Base-by-base conservation (phyloP, 139 green algal genomes). In the Astrephomene gubernaculifera region DNA sequence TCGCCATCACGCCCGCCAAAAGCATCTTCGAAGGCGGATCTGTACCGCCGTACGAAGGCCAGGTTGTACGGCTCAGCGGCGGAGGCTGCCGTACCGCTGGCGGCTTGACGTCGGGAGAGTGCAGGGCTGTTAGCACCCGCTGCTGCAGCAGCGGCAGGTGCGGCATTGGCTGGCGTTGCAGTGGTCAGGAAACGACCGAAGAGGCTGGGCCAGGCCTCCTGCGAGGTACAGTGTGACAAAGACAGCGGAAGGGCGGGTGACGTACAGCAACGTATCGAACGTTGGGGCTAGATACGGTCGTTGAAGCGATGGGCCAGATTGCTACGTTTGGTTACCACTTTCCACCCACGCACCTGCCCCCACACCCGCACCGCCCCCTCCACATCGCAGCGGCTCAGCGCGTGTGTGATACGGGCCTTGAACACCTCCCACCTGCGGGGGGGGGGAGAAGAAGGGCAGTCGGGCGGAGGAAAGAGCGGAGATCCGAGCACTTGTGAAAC, bases 151-250 rank as follows among this genome's bases (percentile, higher is more conserved):
- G 71, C 45, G 12, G 49, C 29, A 12, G 24, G 4, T 19, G 36
- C 9, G 5, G 54, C 52, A 19, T 12, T 31, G 31, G 71, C 49
- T 33, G 71, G 44, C 9, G 71, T 31, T 2, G 29, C 33, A 6
- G 71, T 33, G 45, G 31, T 19, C 43, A 73, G 78, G 63, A 43
- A 75, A 31, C 63, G 63, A 33, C 78, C 78, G 6, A 84, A 84
- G 2, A 84, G 61, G 78, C 19, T 65, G 7, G 78, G 63, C 78
- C 78, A 84, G n/a, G 78, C 78, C 10, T 84, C 63, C 61, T 84
- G 43, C n/a, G 9, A 12, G 12, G 19, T 27, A n/a, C 7, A 21
- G 19, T 12, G 21, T 12, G 57, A 7, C 57, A n/a, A n/a, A n/a
- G n/a, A n/a, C n/a, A n/a, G n/a, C n/a, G n/a, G n/a, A n/a, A n/a